Conservation (phyloP, 768 basidiomycete species). For the Russula vinacea region DNA sequence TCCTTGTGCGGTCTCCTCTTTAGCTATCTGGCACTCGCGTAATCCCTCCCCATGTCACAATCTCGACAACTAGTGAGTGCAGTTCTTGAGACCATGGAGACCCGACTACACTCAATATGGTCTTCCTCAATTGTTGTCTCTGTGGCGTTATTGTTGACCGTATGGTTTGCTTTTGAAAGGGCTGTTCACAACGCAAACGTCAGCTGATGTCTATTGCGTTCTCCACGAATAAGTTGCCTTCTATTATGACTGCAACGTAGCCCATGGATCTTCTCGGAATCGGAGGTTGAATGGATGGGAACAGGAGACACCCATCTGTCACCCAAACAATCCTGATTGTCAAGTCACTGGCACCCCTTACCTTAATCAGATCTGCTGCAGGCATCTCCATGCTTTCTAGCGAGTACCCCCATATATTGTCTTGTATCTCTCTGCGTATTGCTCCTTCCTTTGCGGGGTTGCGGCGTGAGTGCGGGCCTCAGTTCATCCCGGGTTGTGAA, state of each 20-base stretch:
- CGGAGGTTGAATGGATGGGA: not conserved
- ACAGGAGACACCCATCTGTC: not conserved
- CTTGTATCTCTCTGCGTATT: not conserved
- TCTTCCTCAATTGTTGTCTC: not conserved
- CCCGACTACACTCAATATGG: not conserved
- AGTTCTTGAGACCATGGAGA: not conserved
- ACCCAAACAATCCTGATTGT: not conserved
- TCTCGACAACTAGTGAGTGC: not conserved
- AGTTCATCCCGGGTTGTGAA: not conserved
- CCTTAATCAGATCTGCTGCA: not conserved
- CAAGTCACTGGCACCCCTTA: not conserved
- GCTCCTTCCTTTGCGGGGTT: not conserved
- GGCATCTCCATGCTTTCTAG: not conserved
- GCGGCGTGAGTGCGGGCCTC: not conserved
- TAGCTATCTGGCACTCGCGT: not conserved
- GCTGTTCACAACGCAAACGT: not conserved
- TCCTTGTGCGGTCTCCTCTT: not conserved
- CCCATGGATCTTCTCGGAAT: not conserved
- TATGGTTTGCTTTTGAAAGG: not conserved
- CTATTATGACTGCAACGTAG: not conserved
- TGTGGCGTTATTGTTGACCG: not conserved
- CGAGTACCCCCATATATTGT: not conserved
- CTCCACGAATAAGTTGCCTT: not conserved
- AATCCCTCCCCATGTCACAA: not conserved
- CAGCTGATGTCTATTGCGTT: not conserved